phyloP scores from a whole-genome alignment of 2,329 filamentous ascomycete genomes.

The Acrocalymma vagum region DNA sequence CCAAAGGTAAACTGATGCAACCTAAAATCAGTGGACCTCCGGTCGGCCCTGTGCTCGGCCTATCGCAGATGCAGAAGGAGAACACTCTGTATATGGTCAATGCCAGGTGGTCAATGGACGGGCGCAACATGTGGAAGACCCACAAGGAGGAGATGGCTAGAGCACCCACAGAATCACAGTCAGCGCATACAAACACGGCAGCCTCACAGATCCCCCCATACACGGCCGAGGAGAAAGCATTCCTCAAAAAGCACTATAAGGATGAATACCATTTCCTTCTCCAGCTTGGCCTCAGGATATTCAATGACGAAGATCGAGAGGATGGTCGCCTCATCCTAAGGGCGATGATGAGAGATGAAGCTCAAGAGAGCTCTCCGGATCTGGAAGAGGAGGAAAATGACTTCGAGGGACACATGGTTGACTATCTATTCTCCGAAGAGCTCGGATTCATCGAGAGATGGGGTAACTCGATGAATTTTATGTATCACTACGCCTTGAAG shows the following conservation, averaged over 20 bases:
- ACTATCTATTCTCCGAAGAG: slow-evolving; percentile 14
- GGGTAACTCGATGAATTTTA: slow-evolving; percentile 19
- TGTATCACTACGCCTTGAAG: slow-evolving; percentile 19
- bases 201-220: slow-evolving; percentile 8
- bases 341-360: slow-evolving; percentile 30
- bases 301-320: slow-evolving; percentile 49
- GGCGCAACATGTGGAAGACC: background rate
- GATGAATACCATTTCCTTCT: slow-evolving; percentile 47
- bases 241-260: slow-evolving; percentile 44
- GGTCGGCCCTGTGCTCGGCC: slow-evolving; percentile 3
- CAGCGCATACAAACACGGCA: too few species aligned
- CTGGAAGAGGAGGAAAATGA: slow-evolving; percentile 4
- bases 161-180: too few species aligned
- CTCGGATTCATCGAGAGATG: slow-evolving; percentile 20
- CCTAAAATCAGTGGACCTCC: slow-evolving; percentile 6
- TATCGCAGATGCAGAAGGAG: background rate
- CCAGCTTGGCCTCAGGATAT: slow-evolving; percentile 40
- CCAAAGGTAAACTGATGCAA: background rate
- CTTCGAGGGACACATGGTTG: slow-evolving; percentile 14
- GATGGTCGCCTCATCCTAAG: slow-evolving; percentile 41
- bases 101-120: background rate
- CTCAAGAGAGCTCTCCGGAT: background rate
- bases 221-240: slow-evolving; percentile 40
- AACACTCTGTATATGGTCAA: background rate
- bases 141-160: too few species aligned